Evolutionary conservation across 129 eudicot genomes (phyloP), one percentile per base, ranked within the genome.

Genomic region (Flaveria ramosissima): DNA sequence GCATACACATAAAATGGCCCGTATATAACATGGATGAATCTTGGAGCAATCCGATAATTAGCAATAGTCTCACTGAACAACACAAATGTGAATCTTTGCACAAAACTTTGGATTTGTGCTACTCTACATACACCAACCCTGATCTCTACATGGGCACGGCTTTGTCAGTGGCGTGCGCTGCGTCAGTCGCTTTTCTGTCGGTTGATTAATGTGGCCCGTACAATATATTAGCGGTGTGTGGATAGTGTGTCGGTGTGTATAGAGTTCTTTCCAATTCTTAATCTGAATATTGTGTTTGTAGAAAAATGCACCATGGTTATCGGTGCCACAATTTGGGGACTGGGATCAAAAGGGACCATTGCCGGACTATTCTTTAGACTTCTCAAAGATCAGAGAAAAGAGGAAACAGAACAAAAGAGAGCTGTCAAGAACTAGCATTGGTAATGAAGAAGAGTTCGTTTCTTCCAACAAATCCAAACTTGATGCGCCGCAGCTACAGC

Each of bases 301-400:
- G 98, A 93, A 83, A 72, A 75, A 78, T 60, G 90, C 85, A 24
- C 89, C 98, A 75, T 93, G 98, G 98, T 82, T 93, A 84, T 93
- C 98, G 21, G 97, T 93, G 72, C 98, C 98, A 39, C 98, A 93
- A 70, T 93, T 93, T 81, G 98, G 98, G 75, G 97, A 93, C 77
- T 93, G 98, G 98, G 98, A 93, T 45, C 97, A 84, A 30, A 88
- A 93, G 87, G 97, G 96, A 50, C 89, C 72, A 50, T 63, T 93
- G 77, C 98, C 97, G 9, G 97, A 93, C 55, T 93, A 93, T 88
- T 93, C 98, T 1, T 51, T 93, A 78, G 97, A 93, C 81, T 93
- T 93, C 84, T 82, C 98, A 11, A 93, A 93, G 75, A 90, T 93
- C 46, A 81, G 98, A 74, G 98, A 93, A 81, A 90, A 74, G 86